phyloP scores from a whole-genome alignment of 768 basidiomycete genomes.

The Leucocoprinus birnbaumii region DNA sequence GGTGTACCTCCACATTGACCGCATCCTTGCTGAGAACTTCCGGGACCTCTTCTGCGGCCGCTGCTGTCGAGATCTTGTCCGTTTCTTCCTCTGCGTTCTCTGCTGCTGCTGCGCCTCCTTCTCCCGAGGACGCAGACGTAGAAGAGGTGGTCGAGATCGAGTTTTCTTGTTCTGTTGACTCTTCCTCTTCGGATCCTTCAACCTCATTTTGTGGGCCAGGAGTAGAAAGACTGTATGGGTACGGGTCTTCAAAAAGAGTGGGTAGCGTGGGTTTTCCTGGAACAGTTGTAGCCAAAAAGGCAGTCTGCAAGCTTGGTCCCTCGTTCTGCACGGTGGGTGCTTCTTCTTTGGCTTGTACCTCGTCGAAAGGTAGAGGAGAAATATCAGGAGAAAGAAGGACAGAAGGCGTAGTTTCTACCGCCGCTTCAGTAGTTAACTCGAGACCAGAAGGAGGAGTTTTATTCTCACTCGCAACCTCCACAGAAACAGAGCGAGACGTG shows the following conservation, averaged over 20 bases:
- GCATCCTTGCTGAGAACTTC: slow-evolving; percentile 10
- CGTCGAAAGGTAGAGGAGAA: neutral
- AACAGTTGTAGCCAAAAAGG: neutral
- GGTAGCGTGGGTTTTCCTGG: slow-evolving; percentile 15
- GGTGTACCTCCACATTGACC: slow-evolving; percentile 19
- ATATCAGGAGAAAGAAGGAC: neutral
- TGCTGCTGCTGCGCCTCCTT: neutral
- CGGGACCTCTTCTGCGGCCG: slow-evolving; percentile 20
- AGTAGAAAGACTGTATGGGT: slow-evolving; percentile 47
- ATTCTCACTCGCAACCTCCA: too few species aligned
- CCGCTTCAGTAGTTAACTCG: too few species aligned
- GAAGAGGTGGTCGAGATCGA: slow-evolving; percentile 15
- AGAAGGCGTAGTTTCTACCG: neutral
- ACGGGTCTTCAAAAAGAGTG: slow-evolving; percentile 37
- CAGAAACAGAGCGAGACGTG: too few species aligned
- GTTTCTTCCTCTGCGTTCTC: neutral
- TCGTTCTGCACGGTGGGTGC: too few species aligned
- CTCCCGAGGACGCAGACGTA: neutral
- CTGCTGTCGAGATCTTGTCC: too few species aligned
- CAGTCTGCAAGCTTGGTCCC: neutral
- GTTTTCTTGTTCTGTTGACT: slow-evolving; percentile 22
- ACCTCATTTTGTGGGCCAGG: slow-evolving; percentile 23
- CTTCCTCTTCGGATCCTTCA: slow-evolving; percentile 23
- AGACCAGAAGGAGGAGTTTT: too few species aligned
- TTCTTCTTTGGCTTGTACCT: too few species aligned